phyloP scores from a whole-genome alignment of 768 basidiomycete genomes.

The Russula lepida region DNA sequence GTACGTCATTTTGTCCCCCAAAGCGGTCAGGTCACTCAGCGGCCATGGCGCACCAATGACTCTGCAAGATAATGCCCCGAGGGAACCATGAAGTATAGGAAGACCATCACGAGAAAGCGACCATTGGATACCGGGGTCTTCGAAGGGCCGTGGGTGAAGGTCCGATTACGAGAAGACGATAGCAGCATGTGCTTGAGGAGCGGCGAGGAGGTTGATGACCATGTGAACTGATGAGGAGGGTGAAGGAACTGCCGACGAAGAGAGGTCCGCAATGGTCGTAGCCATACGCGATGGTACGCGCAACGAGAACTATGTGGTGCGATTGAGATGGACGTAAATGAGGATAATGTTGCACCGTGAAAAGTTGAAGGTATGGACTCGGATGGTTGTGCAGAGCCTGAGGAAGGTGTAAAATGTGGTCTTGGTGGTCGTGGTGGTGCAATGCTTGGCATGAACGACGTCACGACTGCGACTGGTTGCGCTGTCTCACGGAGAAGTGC shows the following conservation, averaged over 20 bases:
- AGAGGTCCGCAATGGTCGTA: conserved; percentile 35
- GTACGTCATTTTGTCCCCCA: conserved; percentile 24
- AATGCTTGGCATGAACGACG: conserved; percentile 46
- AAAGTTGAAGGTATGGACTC: conserved; percentile 28
- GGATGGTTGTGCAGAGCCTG: background rate
- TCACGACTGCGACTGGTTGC: conserved; percentile 82
- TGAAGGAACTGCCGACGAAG: conserved; percentile 21
- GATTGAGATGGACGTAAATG: conserved; percentile 87
- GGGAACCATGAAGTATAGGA: conserved; percentile 47
- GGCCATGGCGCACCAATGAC: conserved; percentile 55
- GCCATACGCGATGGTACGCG: conserved; percentile 89
- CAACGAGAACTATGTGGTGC: conserved; percentile 82
- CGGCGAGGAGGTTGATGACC: conserved; percentile 75
- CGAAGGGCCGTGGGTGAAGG: conserved; percentile 54
- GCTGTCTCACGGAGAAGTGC: conserved; percentile 64
- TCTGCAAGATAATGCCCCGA: conserved; percentile 69
- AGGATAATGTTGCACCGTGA: conserved; percentile 91
- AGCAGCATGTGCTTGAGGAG: conserved; percentile 54
- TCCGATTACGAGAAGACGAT: conserved; percentile 66
- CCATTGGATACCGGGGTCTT: conserved; percentile 31
- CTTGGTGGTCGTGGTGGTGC: background rate
- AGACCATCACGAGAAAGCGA: conserved; percentile 43
- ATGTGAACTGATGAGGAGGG: conserved; percentile 38
- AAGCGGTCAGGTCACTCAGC: conserved; percentile 44
- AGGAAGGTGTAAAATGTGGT: background rate